Evolutionary conservation across 306 rosid species (phyloP).

Genomic region (Glycine latifolia): DNA sequence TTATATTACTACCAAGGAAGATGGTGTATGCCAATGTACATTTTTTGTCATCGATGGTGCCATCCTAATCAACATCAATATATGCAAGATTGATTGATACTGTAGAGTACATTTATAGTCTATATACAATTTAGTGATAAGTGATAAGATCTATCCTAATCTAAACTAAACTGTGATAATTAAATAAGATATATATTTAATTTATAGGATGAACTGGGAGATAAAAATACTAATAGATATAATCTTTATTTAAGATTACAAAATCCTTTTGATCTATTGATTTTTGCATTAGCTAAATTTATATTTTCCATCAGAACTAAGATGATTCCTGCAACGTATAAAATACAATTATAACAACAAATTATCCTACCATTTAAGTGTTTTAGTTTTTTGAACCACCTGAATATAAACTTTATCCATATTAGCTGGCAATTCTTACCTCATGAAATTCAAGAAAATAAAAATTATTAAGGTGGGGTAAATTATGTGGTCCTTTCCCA

Average conservation of each 20-base stretch:
- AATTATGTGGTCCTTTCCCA: conserved; percentile 49
- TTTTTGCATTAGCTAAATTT: not conserved
- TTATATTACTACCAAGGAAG: not conserved
- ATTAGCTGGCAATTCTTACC: conserved; percentile 10
- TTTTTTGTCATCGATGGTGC: not conserved
- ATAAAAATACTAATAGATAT: not conserved
- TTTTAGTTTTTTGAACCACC: not conserved
- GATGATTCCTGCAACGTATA: not conserved
- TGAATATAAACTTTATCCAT: not conserved
- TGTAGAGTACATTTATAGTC: not conserved
- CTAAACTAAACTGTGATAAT: too few relatives aligned
- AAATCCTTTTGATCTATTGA: not conserved
- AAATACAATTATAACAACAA: not conserved
- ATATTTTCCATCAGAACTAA: not conserved
- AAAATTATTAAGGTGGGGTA: conserved; percentile 4
- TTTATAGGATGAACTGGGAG: too few relatives aligned
- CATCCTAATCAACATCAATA: not conserved
- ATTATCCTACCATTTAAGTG: too few relatives aligned
- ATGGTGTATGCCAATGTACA: not conserved
- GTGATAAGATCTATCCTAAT: not conserved
- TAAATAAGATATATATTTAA: too few relatives aligned
- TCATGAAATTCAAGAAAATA: not conserved
- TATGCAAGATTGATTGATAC: not conserved
- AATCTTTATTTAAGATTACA: not conserved
- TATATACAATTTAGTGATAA: too few relatives aligned